These are phyloP conservation scores for Starmerella stigmatis DNA, from an alignment of 805 yeast species.

Conservation along the genomic window DNA sequence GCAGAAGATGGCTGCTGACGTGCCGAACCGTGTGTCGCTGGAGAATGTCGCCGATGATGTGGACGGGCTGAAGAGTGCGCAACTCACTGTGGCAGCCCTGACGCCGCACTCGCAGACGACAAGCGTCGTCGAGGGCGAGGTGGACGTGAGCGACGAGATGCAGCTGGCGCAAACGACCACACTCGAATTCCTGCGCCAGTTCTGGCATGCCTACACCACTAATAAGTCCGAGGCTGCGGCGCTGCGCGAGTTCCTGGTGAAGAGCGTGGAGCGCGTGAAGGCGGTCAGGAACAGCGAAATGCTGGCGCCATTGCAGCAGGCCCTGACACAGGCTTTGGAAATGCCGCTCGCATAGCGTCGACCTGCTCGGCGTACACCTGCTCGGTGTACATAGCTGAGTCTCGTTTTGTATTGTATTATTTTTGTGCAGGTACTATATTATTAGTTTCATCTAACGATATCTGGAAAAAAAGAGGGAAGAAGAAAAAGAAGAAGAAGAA, in stretches of 20 bases:
- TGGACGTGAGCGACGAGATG: slow-evolving; percentile 29
- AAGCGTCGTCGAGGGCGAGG: background rate
- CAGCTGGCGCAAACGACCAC: slow-evolving; percentile 60
- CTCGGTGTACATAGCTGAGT: too few species aligned
- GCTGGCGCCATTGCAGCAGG: slow-evolving; percentile 13
- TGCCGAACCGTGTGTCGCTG: slow-evolving; percentile 43
- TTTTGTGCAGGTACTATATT: too few species aligned
- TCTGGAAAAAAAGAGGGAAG: too few species aligned
- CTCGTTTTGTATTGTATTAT: too few species aligned
- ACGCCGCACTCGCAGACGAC: slow-evolving; percentile 11
- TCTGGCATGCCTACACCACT: slow-evolving; percentile 38
- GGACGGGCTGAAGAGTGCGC: slow-evolving; percentile 14
- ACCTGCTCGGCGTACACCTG: too few species aligned
- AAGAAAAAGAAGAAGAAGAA: too few species aligned
- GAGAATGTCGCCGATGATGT: slow-evolving; percentile 50
- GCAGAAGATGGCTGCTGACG: background rate
- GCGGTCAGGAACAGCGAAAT: slow-evolving; percentile 7
- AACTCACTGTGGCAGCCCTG: slow-evolving; percentile 7
- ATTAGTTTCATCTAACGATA: too few species aligned
- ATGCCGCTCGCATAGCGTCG: slow-evolving; percentile 2
- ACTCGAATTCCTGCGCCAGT: slow-evolving; percentile 63
- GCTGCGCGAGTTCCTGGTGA: slow-evolving; percentile 12
- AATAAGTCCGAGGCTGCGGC: slow-evolving; percentile 32
- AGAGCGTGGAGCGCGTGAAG: slow-evolving; percentile 17
- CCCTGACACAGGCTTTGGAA: slow-evolving; percentile 13